phyloP scores from a whole-genome alignment of 306 rosid species.

The Herpetospermum pedunculosum region DNA sequence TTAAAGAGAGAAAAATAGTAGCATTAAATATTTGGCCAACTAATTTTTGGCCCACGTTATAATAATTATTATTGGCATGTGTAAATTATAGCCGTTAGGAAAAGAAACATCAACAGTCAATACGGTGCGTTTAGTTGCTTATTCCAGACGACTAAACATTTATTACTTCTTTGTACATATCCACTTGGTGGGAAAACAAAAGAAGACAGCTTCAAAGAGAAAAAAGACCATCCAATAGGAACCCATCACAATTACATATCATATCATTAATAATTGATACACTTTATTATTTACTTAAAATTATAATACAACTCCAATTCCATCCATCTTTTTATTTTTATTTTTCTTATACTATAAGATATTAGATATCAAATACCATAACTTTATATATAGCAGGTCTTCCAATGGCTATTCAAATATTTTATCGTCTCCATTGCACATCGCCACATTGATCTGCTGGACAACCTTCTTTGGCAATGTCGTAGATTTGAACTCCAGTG shows the following conservation, averaged over 20 bases:
- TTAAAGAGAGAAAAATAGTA: no score
- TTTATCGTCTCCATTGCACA: background rate
- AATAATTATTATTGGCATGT: background rate
- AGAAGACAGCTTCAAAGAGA: background rate
- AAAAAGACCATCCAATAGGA: background rate
- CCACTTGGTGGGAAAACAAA: background rate
- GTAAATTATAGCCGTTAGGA: background rate
- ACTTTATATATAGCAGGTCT: background rate
- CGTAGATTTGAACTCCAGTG: constrained; percentile 52
- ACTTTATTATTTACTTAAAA: background rate
- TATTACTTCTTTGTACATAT: background rate
- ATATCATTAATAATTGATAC: background rate
- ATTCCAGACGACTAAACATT: background rate
- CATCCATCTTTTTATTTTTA: background rate
- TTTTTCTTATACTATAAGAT: background rate
- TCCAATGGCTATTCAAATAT: background rate
- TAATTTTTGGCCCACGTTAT: background rate
- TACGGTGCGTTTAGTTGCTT: background rate
- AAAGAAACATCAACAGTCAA: background rate
- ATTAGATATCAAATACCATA: background rate
- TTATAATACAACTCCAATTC: background rate
- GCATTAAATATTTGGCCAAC: background rate
- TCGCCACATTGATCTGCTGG: background rate
- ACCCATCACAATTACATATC: background rate
- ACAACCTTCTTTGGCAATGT: constrained; percentile 69